Conservation (phyloP, 1,139 yeast species). For the Nakaseomyces delphensis region DNA sequence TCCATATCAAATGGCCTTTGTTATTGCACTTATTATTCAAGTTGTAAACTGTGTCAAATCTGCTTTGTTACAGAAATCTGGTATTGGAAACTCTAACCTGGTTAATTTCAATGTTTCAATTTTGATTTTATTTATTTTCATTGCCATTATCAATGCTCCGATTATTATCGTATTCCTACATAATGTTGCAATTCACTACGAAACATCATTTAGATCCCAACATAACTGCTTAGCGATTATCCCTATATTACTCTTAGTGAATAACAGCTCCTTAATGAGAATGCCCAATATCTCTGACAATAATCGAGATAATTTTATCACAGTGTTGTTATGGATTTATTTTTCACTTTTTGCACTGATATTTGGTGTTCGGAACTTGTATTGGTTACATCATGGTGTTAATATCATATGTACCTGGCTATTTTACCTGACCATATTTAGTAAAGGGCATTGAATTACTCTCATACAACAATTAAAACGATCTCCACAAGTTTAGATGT, state of each 20-base stretch:
- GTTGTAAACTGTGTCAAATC: conserved; percentile 37
- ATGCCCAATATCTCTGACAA: conserved; percentile 24
- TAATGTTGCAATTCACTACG: conserved; percentile 60
- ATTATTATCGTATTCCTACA: conserved; percentile 62
- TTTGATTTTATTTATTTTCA: conserved; percentile 54
- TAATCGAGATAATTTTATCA: conserved; percentile 27
- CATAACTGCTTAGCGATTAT: conserved; percentile 61
- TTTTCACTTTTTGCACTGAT: conserved; percentile 47
- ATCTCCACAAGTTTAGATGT: too few relatives aligned
- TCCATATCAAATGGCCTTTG: conserved; percentile 73
- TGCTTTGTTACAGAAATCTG: conserved; percentile 8
- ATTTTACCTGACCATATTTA: conserved; percentile 17
- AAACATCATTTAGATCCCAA: conserved; percentile 67
- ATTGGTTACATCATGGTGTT: conserved; percentile 60
- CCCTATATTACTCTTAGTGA: conserved; percentile 50
- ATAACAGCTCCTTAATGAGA: conserved; percentile 33
- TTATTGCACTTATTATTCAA: conserved; percentile 51
- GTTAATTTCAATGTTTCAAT: conserved; percentile 48
- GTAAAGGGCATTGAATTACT: conserved; percentile 1
- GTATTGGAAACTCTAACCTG: conserved; percentile 17
- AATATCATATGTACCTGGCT: conserved; percentile 47
- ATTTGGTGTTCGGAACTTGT: conserved; percentile 62
- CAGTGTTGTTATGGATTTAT: conserved; percentile 35
- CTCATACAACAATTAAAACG: neutral
- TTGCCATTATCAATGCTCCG: conserved; percentile 61